Percentiles rank a stretch among this genome's conserved stretches.
These are phyloP conservation scores for Boletus rufocinnamomeus DNA, from an alignment of 768 basidiomycete species.

Conservation along the genomic window DNA sequence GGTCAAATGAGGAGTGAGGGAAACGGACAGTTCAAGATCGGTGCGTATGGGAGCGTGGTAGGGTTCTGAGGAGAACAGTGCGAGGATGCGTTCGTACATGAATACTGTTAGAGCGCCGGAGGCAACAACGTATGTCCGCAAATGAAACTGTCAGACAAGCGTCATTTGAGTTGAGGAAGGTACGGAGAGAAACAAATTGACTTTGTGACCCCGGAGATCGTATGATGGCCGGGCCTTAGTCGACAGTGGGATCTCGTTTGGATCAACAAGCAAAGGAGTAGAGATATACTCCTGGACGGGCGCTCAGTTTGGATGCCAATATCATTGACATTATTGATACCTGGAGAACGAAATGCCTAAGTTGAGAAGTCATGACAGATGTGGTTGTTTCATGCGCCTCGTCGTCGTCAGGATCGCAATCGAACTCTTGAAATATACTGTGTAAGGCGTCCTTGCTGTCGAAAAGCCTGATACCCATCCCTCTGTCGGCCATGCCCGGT, in stretches of 20 bases:
- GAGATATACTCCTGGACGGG: conserved; percentile 76
- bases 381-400: conserved; percentile 47
- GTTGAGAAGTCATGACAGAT: conserved; percentile 76
- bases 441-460: conserved; percentile 71
- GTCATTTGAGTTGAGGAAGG: conserved; percentile 14
- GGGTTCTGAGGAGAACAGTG: conserved; percentile 79
- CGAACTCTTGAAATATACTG: conserved; percentile 80
- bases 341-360: conserved; percentile 96
- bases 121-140: conserved; percentile 84
- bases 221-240: conserved; percentile 13
- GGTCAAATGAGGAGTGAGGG: conserved; percentile 77
- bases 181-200: conserved; percentile 32
- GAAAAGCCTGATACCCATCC: conserved; percentile 93
- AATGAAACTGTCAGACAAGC: conserved; percentile 70
- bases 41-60: conserved; percentile 53
- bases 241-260: conserved; percentile 44
- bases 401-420: conserved; percentile 55
- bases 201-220: conserved; percentile 57
- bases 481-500: conserved; percentile 96
- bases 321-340: conserved; percentile 41
- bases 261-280: conserved; percentile 77
- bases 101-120: conserved; percentile 78
- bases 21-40: conserved; percentile 26
- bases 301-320: conserved; percentile 6
- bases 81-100: conserved; percentile 80